These are phyloP conservation scores for Neopestalotiopsis sp. DNA, from an alignment of 2,329 filamentous ascomycete species.

Conservation along the genomic window DNA sequence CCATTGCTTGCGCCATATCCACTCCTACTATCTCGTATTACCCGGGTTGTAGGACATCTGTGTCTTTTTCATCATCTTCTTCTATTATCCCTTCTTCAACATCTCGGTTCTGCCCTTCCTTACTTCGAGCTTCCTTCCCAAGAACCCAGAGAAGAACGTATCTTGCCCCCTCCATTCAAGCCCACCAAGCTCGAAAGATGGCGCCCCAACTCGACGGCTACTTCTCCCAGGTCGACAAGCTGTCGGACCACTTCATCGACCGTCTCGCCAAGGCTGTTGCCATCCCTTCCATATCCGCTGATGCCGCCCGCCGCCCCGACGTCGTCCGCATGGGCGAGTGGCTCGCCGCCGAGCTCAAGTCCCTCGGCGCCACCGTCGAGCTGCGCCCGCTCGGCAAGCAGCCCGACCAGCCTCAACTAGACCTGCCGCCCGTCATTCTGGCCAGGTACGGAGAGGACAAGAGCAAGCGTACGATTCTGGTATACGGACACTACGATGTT, in stretches of 20 bases:
- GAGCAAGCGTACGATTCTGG: slow-evolving; percentile 91
- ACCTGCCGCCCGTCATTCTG: slow-evolving; percentile 90
- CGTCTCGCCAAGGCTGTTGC: slow-evolving; percentile 90
- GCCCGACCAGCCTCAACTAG: slow-evolving; percentile 86
- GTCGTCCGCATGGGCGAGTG: slow-evolving; percentile 97
- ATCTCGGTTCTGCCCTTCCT: neutral
- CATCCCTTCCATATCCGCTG: slow-evolving; percentile 92
- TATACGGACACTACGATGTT: slow-evolving; percentile 99
- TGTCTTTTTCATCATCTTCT: slow-evolving; percentile 2
- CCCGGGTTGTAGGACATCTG: neutral
- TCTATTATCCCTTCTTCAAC: neutral
- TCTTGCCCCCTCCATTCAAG: slow-evolving; percentile 57
- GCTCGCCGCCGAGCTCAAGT: slow-evolving; percentile 81
- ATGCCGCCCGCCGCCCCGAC: slow-evolving; percentile 86
- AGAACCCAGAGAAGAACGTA: slow-evolving; percentile 44
- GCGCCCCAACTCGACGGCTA: slow-evolving; percentile 88
- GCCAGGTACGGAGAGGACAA: slow-evolving; percentile 91
- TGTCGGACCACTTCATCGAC: slow-evolving; percentile 84
- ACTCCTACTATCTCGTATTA: slow-evolving; percentile 18
- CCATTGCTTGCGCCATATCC: slow-evolving; percentile 17
- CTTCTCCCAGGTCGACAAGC: slow-evolving; percentile 88
- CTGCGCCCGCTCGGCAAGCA: slow-evolving; percentile 89
- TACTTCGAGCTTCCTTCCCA: slow-evolving; percentile 24
- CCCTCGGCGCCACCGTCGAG: slow-evolving; percentile 86
- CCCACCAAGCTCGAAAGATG: slow-evolving; percentile 76